Evolutionary conservation across 2,329 filamentous ascomycete genomes (phyloP).

Genomic region (Fonsecaea nubica): DNA sequence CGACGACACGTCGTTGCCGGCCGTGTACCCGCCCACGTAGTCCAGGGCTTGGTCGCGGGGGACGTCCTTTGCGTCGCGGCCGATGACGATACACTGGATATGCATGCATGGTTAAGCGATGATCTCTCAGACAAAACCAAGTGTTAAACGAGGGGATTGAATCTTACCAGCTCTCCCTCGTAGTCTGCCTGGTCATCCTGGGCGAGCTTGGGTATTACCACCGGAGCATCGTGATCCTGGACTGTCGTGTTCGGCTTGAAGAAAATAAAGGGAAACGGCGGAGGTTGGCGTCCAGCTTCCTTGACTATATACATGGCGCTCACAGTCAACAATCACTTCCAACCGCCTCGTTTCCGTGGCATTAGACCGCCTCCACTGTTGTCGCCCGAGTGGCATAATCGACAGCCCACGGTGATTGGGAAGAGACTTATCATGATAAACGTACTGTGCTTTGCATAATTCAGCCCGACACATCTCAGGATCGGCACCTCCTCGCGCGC

Average conservation of each 20-base stretch:
- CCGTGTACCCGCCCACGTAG: conserved; percentile 51
- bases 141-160: neutral
- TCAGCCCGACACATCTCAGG: conserved; percentile 57
- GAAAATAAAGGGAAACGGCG: conserved; percentile 48
- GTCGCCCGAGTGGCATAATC: no score
- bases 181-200: conserved; percentile 52
- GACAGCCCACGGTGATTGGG: neutral
- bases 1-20: conserved; percentile 50
- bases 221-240: conserved; percentile 43
- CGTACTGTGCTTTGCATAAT: conserved; percentile 56
- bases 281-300: conserved; percentile 49
- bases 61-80: conserved; percentile 48
- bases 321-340: conserved; percentile 7
- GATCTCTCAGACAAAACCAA: neutral
- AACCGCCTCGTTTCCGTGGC: no score
- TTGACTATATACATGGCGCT: conserved; percentile 34
- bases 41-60: conserved; percentile 46
- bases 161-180: conserved; percentile 49
- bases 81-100: conserved; percentile 43
- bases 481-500: conserved; percentile 60
- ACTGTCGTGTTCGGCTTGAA: conserved; percentile 50
- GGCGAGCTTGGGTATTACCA: conserved; percentile 44
- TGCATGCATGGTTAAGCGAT: neutral
- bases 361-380: no score
- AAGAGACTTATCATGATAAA: neutral